phyloP scores from a whole-genome alignment of 352 stramenopile species.

The Saprolegnia diclina region DNA sequence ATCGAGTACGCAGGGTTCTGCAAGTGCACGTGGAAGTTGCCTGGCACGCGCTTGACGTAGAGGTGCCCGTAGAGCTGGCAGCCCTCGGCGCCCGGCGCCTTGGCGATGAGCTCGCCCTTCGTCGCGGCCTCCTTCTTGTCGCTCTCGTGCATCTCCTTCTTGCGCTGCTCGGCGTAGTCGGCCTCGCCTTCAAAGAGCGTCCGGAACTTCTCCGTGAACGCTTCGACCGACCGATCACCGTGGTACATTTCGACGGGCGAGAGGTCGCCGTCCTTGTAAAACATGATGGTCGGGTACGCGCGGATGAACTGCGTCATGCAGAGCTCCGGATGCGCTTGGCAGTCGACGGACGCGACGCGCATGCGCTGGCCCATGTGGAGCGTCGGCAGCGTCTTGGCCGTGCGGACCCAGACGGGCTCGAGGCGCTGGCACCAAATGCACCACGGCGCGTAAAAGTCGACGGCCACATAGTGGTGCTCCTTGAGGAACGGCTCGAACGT shows the following conservation, averaged over 20 bases:
- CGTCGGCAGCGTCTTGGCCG: constrained; percentile 84
- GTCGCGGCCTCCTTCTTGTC: constrained; percentile 81
- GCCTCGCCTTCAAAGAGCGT: constrained; percentile 72
- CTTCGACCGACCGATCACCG: constrained; percentile 89
- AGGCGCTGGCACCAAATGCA: constrained; percentile 97
- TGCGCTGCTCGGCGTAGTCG: constrained; percentile 69
- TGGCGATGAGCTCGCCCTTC: constrained; percentile 56
- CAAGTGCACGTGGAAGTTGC: constrained; percentile 98
- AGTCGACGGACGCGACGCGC: constrained; percentile 88
- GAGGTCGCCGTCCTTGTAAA: constrained; percentile 90
- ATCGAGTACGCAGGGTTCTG: constrained; percentile 92
- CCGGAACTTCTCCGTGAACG: constrained; percentile 89
- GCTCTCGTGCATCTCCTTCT: constrained; percentile 92
- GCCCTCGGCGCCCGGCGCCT: constrained; percentile 57
- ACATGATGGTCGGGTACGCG: constrained; percentile 95
- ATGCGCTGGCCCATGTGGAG: constrained; percentile 80
- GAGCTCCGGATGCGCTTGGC: constrained; percentile 87
- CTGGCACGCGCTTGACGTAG: constrained; percentile 90
- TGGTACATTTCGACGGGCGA: constrained; percentile 94
- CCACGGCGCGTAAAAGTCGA: constrained; percentile 95
- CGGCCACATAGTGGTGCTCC: constrained; percentile 93
- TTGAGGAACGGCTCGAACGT: constrained; percentile 91
- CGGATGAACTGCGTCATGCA: constrained; percentile 94
- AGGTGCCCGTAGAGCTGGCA: constrained; percentile 73
- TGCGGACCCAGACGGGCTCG: constrained; percentile 94